Percentiles rank a stretch among this genome's conserved stretches.
Evolutionary conservation across 2,329 filamentous ascomycete species (phyloP).

Genomic region (Phialophora expanda): DNA sequence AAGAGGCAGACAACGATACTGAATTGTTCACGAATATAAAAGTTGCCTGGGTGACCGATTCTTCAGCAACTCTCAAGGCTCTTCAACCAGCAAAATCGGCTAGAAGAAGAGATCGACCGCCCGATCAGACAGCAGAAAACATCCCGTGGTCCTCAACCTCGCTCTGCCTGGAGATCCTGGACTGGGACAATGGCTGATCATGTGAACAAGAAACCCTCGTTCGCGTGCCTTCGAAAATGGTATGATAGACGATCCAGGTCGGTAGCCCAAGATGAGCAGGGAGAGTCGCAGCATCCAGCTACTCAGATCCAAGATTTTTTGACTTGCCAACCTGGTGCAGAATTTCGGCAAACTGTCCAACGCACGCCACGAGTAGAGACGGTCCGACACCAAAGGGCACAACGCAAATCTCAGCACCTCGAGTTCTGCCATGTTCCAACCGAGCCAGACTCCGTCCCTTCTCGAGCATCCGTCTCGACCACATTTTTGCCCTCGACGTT

Average conservation of each 20-base stretch:
- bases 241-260: conserved; percentile 13
- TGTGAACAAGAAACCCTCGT: conserved; percentile 18
- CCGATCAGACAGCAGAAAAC: neutral
- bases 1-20: neutral
- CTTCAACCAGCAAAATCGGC: neutral
- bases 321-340: neutral
- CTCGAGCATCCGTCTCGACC: neutral
- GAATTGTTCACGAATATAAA: neutral
- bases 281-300: conserved; percentile 13
- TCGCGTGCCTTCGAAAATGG: conserved; percentile 11
- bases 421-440: neutral
- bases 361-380: neutral
- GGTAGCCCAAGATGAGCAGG: neutral
- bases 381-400: neutral
- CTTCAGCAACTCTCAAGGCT: neutral
- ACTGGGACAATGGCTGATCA: conserved; percentile 8
- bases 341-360: conserved; percentile 2
- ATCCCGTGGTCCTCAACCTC: neutral
- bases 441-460: neutral
- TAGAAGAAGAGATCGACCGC: neutral
- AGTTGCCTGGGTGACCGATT: neutral
- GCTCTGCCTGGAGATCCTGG: neutral
- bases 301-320: conserved; percentile 19
- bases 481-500: neutral
- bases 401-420: neutral